Base-by-base conservation (phyloP, 2,329 filamentous ascomycete species). In the Capronia americana region DNA sequence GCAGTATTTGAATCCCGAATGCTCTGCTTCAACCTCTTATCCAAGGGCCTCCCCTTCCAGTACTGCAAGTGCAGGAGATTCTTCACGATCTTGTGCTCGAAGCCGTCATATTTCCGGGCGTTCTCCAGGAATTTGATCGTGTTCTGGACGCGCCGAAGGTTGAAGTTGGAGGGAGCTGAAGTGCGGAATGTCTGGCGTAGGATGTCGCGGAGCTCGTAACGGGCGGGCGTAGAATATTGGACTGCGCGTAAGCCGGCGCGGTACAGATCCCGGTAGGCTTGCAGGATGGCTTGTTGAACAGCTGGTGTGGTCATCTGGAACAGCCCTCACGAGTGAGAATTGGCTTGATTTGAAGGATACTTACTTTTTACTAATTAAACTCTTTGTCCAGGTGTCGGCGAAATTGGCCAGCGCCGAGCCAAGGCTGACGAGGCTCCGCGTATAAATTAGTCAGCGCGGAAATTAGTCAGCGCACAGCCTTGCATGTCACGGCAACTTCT, bases 241-340 rank as follows among this genome's bases (percentile, higher is more conserved):
- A 88, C 78, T 3, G 85, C 85, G 60, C 82, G 81, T 23, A 88
- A 77, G 8, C 81, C 78, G 32, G 82, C 79, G 28, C 84, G 82
- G 70, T 85, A 86, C 50, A 89, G 78, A 62, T 83, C 80, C 66
- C 87, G 84, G 74, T 89, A 89, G 59, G 85, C 84, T 71, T 80
- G 79, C 63, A 84, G 63, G 55, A 87, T 34, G 44, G 46, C n/a
- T 26, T 61, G 46, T n/a, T 51, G 32, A 14, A 20, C 8, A 30
- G 32, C n/a, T 24, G 44, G 26, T 20, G 30, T 23, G 46, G 20
- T 54, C 58, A 61, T 61, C 8, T 38, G 48, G 58, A 54, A 34
- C 14, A 53, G 20, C 23, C 20, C 10, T 17, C 12, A 4, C 2
- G 24, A 6, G 53, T 44, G 8, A 55, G 26, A 24, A 32, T 20